Conservation (phyloP, 352 stramenopile genomes). For the Phytophthora vignae region DNA sequence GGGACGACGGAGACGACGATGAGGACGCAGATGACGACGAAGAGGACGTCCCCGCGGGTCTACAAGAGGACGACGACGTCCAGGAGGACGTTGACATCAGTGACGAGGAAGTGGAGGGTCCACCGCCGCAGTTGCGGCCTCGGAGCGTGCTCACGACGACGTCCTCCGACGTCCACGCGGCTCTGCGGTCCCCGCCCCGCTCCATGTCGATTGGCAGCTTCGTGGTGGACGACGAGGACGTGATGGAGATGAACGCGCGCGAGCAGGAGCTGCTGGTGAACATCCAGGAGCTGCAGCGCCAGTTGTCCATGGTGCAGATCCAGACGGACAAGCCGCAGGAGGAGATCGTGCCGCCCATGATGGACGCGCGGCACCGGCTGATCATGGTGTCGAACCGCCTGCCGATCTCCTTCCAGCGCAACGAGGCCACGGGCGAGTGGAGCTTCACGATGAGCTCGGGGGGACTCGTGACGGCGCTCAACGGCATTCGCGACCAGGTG, state of each 20-base stretch:
- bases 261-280: slow-evolving; percentile 92
- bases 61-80: slow-evolving; percentile 24
- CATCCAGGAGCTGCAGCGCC: slow-evolving; percentile 92
- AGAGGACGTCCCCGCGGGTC: slow-evolving; percentile 2
- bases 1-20: slow-evolving; percentile 21
- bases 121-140: slow-evolving; percentile 15
- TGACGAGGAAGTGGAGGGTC: slow-evolving; percentile 22
- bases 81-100: slow-evolving; percentile 25
- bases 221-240: slow-evolving; percentile 66
- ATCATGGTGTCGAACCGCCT: slow-evolving; percentile 93
- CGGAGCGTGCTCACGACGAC: slow-evolving; percentile 7
- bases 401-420: slow-evolving; percentile 90
- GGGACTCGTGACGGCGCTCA: slow-evolving; percentile 89
- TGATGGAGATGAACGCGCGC: slow-evolving; percentile 76
- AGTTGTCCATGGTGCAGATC: slow-evolving; percentile 90
- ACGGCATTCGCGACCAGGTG: slow-evolving; percentile 88
- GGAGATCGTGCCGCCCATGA: slow-evolving; percentile 70
- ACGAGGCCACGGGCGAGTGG: slow-evolving; percentile 87
- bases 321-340: slow-evolving; percentile 82
- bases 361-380: slow-evolving; percentile 73
- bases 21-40: slow-evolving; percentile 26
- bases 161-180: slow-evolving; percentile 9
- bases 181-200: slow-evolving; percentile 37
- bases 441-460: slow-evolving; percentile 90
- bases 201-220: slow-evolving; percentile 33